Percentiles rank a stretch among this genome's conserved stretches.
Evolutionary conservation across 331 rosid species (phyloP).

Genomic region (Cucumis variabilis): DNA sequence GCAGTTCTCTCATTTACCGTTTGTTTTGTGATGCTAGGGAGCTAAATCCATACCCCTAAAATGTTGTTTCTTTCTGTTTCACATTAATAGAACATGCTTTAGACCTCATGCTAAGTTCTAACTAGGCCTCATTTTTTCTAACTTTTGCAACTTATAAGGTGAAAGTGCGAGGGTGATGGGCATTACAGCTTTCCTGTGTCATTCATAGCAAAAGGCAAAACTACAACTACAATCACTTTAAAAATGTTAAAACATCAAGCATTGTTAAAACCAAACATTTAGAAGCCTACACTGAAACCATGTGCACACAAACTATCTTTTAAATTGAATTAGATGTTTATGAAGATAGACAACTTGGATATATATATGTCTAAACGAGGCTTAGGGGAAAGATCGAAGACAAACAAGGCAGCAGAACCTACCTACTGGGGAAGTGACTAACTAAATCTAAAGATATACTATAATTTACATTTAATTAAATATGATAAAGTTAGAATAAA

Average conservation of each 20-base stretch:
- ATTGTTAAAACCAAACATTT: not conserved
- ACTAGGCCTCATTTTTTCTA: not conserved
- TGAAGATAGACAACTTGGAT: not conserved
- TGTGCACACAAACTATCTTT: constrained; percentile 9
- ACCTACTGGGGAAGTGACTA: not conserved
- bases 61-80: not conserved
- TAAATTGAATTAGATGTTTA: not conserved
- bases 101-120: not conserved
- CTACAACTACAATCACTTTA: not conserved
- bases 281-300: not conserved
- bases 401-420: not conserved
- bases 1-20: not conserved
- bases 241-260: not conserved
- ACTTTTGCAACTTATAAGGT: not conserved
- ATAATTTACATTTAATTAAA: not conserved
- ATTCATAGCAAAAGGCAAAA: not conserved
- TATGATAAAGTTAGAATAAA: constrained; percentile 6
- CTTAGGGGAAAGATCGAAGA: not conserved
- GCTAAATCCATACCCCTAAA: not conserved
- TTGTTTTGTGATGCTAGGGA: not conserved
- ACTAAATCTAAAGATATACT: not conserved
- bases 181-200: not conserved
- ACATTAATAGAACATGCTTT: no score
- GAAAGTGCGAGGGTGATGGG: not conserved
- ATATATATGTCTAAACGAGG: not conserved